Conservation (phyloP, 208 protist species). For the Trypanosoma avium region DNA sequence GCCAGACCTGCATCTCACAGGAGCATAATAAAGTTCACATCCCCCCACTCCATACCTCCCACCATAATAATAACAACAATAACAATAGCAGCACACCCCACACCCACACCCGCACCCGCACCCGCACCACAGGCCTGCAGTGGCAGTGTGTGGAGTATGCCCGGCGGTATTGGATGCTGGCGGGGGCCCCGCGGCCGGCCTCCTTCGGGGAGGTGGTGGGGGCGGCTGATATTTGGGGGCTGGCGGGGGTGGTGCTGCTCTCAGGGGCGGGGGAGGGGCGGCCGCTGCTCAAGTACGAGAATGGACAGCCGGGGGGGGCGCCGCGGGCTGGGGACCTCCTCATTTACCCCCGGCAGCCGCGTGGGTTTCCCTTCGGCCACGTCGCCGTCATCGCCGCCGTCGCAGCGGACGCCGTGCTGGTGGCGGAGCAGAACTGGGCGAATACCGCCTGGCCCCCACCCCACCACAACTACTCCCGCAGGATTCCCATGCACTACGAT, state of each 20-base stretch:
- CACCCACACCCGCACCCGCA: neutral
- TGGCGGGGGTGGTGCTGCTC: slow-evolving; percentile 33
- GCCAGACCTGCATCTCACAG: slow-evolving; percentile 35
- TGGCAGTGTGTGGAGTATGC: slow-evolving; percentile 92
- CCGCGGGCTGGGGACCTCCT: slow-evolving; percentile 61
- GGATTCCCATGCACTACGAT: slow-evolving; percentile 15
- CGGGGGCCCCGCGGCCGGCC: slow-evolving; percentile 42
- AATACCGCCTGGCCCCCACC: slow-evolving; percentile 61
- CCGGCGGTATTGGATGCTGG: slow-evolving; percentile 85
- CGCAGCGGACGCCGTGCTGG: slow-evolving; percentile 29
- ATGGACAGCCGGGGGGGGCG: slow-evolving; percentile 32
- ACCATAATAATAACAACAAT: neutral
- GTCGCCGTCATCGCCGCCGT: slow-evolving; percentile 74
- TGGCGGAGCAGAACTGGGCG: slow-evolving; percentile 89
- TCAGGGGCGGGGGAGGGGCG: slow-evolving; percentile 34
- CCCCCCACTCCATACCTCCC: neutral
- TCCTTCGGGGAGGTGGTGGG: slow-evolving; percentile 56
- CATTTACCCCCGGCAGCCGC: slow-evolving; percentile 56
- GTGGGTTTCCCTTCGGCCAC: slow-evolving; percentile 65
- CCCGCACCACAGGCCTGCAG: slow-evolving; percentile 40
- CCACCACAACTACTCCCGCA: slow-evolving; percentile 68
- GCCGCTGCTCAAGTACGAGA: slow-evolving; percentile 53
- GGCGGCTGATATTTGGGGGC: slow-evolving; percentile 77
- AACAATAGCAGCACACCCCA: slow-evolving; percentile 1
- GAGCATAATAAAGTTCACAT: slow-evolving; percentile 17